These are phyloP conservation scores for Solanum chaucha DNA, from an alignment of 257 asterid species.

Conservation along the genomic window DNA sequence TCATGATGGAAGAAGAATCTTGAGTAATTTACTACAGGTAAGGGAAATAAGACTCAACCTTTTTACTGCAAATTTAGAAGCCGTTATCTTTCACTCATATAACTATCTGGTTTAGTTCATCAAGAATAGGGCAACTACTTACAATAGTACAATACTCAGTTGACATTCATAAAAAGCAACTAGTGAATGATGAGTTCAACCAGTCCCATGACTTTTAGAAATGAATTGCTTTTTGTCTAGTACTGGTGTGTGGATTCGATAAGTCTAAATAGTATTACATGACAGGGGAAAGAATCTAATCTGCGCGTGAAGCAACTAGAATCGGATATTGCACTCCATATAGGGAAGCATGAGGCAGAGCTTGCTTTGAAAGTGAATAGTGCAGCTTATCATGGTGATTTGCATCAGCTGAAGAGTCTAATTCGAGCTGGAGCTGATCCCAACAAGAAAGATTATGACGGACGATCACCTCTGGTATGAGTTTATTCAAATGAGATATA, in stretches of 20 bases:
- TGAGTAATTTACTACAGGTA: slow-evolving; percentile 84
- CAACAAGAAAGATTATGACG: slow-evolving; percentile 74
- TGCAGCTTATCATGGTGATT: slow-evolving; percentile 74
- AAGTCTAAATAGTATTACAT: background rate
- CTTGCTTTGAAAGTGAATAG: slow-evolving; percentile 82
- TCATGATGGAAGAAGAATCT: slow-evolving; percentile 75
- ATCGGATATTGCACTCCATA: slow-evolving; percentile 60
- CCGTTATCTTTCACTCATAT: background rate
- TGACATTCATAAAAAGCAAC: background rate
- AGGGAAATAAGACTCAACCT: background rate
- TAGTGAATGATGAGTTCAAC: background rate
- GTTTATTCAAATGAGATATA: background rate
- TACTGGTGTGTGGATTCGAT: too few relatives aligned
- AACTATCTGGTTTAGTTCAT: background rate
- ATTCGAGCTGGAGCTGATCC: slow-evolving; percentile 93
- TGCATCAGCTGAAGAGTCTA: slow-evolving; percentile 61
- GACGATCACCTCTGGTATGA: slow-evolving; percentile 75
- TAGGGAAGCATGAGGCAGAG: slow-evolving; percentile 81
- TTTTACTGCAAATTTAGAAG: background rate
- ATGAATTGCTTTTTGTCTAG: too few relatives aligned
- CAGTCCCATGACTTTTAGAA: too few relatives aligned
- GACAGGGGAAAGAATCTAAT: slow-evolving; percentile 66
- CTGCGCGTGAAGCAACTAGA: slow-evolving; percentile 64
- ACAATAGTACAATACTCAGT: background rate
- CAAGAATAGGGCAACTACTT: background rate